phyloP scores from a whole-genome alignment of 441 rosid species.

The Adansonia rubrostipa region DNA sequence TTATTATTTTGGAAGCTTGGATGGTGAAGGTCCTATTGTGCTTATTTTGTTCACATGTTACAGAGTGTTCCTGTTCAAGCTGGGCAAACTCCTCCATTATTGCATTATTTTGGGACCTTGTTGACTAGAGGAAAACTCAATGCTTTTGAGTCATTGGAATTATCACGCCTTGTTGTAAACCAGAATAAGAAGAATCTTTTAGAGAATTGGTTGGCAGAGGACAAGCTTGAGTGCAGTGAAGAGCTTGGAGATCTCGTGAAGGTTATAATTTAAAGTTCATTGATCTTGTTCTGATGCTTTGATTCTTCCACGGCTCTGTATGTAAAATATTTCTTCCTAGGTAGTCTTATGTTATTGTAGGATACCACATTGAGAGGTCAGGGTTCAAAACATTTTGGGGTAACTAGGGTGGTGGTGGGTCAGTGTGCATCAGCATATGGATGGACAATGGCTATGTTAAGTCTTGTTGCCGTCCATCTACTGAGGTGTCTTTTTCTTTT shows the following conservation, averaged over 20 bases:
- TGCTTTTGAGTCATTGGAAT: slow-evolving; percentile 91
- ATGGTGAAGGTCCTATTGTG: neutral
- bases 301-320: neutral
- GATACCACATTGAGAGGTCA: neutral
- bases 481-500: neutral
- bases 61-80: slow-evolving; percentile 99
- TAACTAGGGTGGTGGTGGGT: neutral
- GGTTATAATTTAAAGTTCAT: slow-evolving; percentile 41
- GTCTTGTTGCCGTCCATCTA: neutral
- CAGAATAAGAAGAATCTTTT: slow-evolving; percentile 96
- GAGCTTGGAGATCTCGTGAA: slow-evolving; percentile 99
- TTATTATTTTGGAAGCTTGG: neutral
- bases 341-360: neutral
- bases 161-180: slow-evolving; percentile 96
- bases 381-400: neutral
- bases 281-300: neutral
- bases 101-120: slow-evolving; percentile 99
- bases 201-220: slow-evolving; percentile 98
- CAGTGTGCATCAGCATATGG: neutral
- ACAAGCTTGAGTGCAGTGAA: slow-evolving; percentile 96
- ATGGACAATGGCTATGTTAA: neutral
- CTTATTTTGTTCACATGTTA: slow-evolving; percentile 29
- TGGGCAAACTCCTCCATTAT: slow-evolving; percentile 95
- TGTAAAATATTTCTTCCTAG: neutral
- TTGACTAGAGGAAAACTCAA: slow-evolving; percentile 95